These are phyloP conservation scores for Cinnamomum chago DNA, from an alignment of 164 flowering plant genomes.

Conservation along the genomic window DNA sequence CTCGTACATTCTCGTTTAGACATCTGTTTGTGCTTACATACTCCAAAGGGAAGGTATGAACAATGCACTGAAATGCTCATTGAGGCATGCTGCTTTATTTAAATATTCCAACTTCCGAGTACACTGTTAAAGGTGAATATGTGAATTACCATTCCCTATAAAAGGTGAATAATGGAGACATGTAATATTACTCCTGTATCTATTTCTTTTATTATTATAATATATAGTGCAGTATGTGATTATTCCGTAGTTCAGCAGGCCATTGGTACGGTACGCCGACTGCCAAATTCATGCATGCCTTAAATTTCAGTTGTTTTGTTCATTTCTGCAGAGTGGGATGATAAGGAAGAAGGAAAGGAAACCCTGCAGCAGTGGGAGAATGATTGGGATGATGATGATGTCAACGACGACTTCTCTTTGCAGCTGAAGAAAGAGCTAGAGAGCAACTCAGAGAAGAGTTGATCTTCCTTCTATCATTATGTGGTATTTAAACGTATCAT, in stretches of 20 bases:
- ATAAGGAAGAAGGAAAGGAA: conserved; percentile 42
- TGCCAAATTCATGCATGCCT: neutral
- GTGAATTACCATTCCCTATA: too few species aligned
- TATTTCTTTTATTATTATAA: neutral
- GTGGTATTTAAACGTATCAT: neutral
- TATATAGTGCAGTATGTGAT: neutral
- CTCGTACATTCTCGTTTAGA: too few species aligned
- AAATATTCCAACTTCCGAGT: too few species aligned
- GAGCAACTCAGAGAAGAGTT: conserved; percentile 30
- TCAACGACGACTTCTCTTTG: conserved; percentile 44
- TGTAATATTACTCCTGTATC: neutral
- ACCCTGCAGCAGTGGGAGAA: conserved; percentile 46
- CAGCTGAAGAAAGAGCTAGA: conserved; percentile 47
- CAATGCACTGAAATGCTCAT: too few species aligned
- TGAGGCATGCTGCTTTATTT: too few species aligned
- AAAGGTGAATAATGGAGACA: neutral
- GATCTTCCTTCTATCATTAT: neutral
- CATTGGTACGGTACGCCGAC: neutral
- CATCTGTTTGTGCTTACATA: too few species aligned
- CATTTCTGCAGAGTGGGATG: conserved; percentile 37
- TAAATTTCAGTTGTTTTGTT: neutral
- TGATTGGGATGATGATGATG: conserved; percentile 57
- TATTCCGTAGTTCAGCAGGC: neutral
- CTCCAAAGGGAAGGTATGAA: too few species aligned
- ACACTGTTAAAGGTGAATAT: too few species aligned